Percentiles rank a stretch among this genome's conserved stretches.
These are phyloP conservation scores for Cordyceps tenuipes DNA, from an alignment of 2,329 filamentous ascomycete genomes.

Conservation along the genomic window DNA sequence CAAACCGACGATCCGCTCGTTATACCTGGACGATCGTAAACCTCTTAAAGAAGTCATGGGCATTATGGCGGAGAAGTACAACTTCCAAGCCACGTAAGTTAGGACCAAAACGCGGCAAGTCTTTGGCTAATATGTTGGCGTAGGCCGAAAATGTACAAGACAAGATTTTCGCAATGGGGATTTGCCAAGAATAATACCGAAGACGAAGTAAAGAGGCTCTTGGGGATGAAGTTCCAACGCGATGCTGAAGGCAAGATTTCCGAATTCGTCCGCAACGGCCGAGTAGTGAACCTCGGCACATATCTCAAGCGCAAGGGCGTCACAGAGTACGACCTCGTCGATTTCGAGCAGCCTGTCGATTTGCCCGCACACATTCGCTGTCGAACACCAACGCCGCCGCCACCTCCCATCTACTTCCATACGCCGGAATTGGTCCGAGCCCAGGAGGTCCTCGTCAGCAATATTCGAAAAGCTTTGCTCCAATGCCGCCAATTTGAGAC, in stretches of 20 bases:
- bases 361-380: conserved; percentile 36
- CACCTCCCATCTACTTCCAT: conserved; percentile 32
- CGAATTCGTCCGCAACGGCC: conserved; percentile 44
- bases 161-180: conserved; percentile 46
- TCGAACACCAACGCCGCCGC: conserved; percentile 36
- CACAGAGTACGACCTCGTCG: conserved; percentile 43
- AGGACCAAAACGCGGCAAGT: background rate
- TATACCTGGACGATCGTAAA: conserved; percentile 42
- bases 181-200: conserved; percentile 49
- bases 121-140: conserved; percentile 13
- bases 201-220: conserved; percentile 41
- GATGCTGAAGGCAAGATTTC: conserved; percentile 45
- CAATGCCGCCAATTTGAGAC: conserved; percentile 36
- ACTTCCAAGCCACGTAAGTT: conserved; percentile 41
- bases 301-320: conserved; percentile 46
- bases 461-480: conserved; percentile 36
- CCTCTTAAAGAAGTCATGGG: conserved; percentile 45
- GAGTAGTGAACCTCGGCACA: conserved; percentile 42
- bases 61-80: conserved; percentile 40
- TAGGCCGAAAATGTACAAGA: conserved; percentile 48
- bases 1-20: conserved; percentile 35
- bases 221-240: conserved; percentile 44
- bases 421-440: conserved; percentile 36
- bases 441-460: conserved; percentile 35
- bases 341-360: conserved; percentile 35